Percentiles rank a stretch among this genome's conserved stretches.
Evolutionary conservation across 2,329 filamentous ascomycete genomes (phyloP).

Genomic region (Huntiella bhutanensis): DNA sequence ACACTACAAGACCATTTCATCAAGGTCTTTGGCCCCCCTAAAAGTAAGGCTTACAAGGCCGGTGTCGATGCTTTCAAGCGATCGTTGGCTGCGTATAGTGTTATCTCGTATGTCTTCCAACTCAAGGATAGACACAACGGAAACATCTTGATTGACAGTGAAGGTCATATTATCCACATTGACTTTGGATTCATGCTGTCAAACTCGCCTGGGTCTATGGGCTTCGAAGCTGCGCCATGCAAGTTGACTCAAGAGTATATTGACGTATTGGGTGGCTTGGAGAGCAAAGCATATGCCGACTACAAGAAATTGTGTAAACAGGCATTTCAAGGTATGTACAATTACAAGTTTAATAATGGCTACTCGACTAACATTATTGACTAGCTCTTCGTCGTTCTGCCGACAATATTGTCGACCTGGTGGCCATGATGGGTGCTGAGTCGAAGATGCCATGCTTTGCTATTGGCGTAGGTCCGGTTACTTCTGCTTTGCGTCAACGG

Average conservation of each 20-base stretch:
- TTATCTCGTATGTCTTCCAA: constrained; percentile 68
- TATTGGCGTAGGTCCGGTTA: constrained; percentile 52
- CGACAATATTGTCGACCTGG: constrained; percentile 63
- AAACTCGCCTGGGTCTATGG: constrained; percentile 67
- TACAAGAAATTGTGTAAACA: constrained; percentile 68
- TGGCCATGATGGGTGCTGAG: constrained; percentile 67
- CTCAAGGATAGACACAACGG: constrained; percentile 77
- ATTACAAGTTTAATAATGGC: not conserved
- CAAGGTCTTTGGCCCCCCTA: constrained; percentile 55
- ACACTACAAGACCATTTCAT: constrained; percentile 67
- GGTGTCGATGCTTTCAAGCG: constrained; percentile 64
- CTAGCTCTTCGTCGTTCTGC: constrained; percentile 56
- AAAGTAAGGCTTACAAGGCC: constrained; percentile 48
- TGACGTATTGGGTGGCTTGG: constrained; percentile 58
- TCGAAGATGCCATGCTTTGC: constrained; percentile 74
- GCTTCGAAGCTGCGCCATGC: constrained; percentile 73
- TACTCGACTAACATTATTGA: constrained; percentile 11
- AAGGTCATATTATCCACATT: constrained; percentile 74
- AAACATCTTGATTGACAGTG: constrained; percentile 69
- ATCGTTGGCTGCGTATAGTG: constrained; percentile 69
- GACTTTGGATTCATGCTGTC: constrained; percentile 84
- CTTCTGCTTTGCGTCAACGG: constrained; percentile 47
- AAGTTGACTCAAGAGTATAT: constrained; percentile 77
- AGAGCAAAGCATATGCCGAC: constrained; percentile 49
- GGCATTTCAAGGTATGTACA: constrained; percentile 51